phyloP scores from a whole-genome alignment of 805 yeast genomes.

The Monosporozyma unispora region DNA sequence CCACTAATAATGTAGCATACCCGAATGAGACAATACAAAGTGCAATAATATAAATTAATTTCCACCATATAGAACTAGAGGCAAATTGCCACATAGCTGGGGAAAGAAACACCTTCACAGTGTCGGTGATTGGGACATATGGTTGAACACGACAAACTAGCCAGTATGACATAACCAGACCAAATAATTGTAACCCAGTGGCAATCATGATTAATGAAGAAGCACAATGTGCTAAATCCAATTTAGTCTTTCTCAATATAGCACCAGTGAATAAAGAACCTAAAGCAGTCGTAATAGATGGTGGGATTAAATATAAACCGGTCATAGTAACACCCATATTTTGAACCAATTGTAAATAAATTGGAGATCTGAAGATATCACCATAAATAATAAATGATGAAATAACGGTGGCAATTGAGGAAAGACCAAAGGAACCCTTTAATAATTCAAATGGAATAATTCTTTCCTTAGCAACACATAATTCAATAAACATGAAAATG shows the following conservation, averaged over 20 bases:
- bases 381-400: constrained; percentile 37
- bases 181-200: constrained; percentile 16
- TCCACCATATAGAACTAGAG: constrained; percentile 22
- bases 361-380: constrained; percentile 48
- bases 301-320: constrained; percentile 48
- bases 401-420: constrained; percentile 42
- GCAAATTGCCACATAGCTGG: constrained; percentile 6
- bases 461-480: constrained; percentile 38
- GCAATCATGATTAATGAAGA: constrained; percentile 19
- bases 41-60: constrained; percentile 21
- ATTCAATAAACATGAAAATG: constrained; percentile 30
- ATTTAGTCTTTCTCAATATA: constrained; percentile 30
- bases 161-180: constrained; percentile 13
- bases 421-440: constrained; percentile 45
- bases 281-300: constrained; percentile 43
- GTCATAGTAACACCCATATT: constrained; percentile 43
- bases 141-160: constrained; percentile 18
- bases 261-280: constrained; percentile 51
- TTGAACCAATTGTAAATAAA: constrained; percentile 46
- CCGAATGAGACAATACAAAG: constrained; percentile 39
- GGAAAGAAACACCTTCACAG: constrained; percentile 3
- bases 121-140: constrained; percentile 2
- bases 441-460: constrained; percentile 51
- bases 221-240: constrained; percentile 24
- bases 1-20: constrained; percentile 43